phyloP scores from a whole-genome alignment of 2,329 filamentous ascomycete species.

The Paecilomyces variotii region DNA sequence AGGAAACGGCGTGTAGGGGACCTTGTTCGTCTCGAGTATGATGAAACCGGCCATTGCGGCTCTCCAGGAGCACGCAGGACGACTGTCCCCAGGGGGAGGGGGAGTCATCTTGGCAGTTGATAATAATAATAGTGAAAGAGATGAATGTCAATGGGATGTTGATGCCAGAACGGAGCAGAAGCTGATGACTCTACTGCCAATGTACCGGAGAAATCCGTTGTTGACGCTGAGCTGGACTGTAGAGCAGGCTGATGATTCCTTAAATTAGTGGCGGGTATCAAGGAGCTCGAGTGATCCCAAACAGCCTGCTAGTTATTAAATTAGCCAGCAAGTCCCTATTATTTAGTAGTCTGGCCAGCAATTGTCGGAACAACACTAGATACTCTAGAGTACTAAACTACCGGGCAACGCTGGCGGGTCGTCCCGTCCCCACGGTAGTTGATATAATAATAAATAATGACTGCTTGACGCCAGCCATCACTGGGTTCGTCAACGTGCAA shows the following conservation, averaged over 20 bases:
- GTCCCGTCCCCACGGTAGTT: not conserved
- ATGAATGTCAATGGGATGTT: not conserved
- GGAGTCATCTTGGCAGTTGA: not conserved
- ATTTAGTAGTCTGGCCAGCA: not conserved
- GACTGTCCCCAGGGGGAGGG: not conserved
- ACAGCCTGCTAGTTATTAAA: too few relatives aligned
- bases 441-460: not conserved
- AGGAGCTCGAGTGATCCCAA: not conserved
- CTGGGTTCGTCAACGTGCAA: not conserved
- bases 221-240: not conserved
- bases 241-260: not conserved
- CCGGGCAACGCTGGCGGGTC: not conserved
- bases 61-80: not conserved
- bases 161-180: not conserved
- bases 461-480: not conserved
- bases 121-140: not conserved
- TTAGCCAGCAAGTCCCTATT: not conserved
- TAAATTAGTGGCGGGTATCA: not conserved
- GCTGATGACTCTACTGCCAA: not conserved
- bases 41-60: not conserved
- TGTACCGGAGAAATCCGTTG: not conserved
- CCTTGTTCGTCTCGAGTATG: not conserved
- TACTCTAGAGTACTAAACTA: not conserved
- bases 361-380: not conserved
- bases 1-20: not conserved